phyloP scores from a whole-genome alignment of 2,329 filamentous ascomycete species.

The Colletotrichum sp. region DNA sequence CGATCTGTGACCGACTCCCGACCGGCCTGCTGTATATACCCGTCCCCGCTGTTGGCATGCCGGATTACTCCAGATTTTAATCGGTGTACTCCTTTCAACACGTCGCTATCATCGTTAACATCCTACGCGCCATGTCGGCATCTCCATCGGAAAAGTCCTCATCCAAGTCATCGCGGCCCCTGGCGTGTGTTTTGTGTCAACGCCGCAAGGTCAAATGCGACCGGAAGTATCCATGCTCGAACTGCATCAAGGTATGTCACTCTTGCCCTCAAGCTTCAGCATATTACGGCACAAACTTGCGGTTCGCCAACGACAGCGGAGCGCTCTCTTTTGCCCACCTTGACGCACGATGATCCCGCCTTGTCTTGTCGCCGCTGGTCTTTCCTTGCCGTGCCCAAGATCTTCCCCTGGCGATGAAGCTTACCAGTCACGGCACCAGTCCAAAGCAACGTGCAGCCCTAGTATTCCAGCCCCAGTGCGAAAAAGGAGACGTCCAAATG shows the following conservation, averaged over 20 bases:
- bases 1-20: not conserved
- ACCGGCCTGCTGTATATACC: not conserved
- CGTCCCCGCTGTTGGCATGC: not conserved
- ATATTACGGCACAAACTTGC: not conserved
- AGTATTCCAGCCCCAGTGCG: slow-evolving; percentile 64
- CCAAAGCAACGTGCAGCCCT: slow-evolving; percentile 53
- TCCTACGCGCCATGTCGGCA: not conserved
- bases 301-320: not conserved
- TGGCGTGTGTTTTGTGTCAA: slow-evolving; percentile 59
- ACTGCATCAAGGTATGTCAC: slow-evolving; percentile 50
- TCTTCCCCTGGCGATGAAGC: not conserved
- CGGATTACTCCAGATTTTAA: not conserved
- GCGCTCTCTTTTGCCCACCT: not conserved
- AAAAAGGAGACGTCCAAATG: slow-evolving; percentile 63
- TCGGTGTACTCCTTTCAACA: not conserved
- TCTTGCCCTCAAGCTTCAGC: not conserved
- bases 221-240: slow-evolving; percentile 61
- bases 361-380: not conserved
- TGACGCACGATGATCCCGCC: not conserved
- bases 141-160: not conserved
- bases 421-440: not conserved
- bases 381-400: not conserved
- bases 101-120: not conserved
- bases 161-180: slow-evolving; percentile 23
- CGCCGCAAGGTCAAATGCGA: slow-evolving; percentile 68